Conservation (phyloP, 345 rosid species). For the Populus simonii region DNA sequence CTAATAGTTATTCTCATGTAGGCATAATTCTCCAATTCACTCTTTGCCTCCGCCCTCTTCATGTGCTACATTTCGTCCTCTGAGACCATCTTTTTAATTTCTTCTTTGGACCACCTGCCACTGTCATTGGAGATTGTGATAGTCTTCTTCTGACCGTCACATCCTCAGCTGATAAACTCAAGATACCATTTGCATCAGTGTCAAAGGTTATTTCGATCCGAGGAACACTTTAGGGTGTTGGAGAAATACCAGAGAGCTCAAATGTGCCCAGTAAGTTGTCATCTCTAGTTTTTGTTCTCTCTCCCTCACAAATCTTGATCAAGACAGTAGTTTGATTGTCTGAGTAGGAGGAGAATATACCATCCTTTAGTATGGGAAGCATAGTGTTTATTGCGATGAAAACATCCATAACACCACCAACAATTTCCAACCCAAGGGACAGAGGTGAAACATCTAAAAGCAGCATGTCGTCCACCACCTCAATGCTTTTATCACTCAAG, state of each 20-base stretch:
- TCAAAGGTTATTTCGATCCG: constrained; percentile 25
- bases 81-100: constrained; percentile 14
- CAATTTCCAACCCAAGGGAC: constrained; percentile 26
- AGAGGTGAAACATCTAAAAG: constrained; percentile 28
- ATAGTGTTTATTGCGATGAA: constrained; percentile 27
- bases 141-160: constrained; percentile 22
- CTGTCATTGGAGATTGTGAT: constrained; percentile 18
- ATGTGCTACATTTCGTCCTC: constrained; percentile 9
- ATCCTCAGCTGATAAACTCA: constrained; percentile 25
- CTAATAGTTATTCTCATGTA: background rate
- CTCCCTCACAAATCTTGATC: constrained; percentile 33
- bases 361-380: constrained; percentile 26
- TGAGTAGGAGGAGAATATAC: background rate
- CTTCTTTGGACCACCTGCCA: constrained; percentile 12
- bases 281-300: constrained; percentile 25
- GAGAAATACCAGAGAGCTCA: constrained; percentile 28
- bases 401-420: constrained; percentile 30
- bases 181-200: constrained; percentile 26
- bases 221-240: constrained; percentile 29
- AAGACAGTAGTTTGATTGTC: constrained; percentile 24
- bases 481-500: constrained; percentile 18
- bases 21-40: constrained; percentile 5
- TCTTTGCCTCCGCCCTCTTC: constrained; percentile 12
- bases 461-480: constrained; percentile 19
- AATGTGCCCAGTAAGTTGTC: constrained; percentile 26